These are phyloP conservation scores for Mucor sp. DNA, from an alignment of 371 early-diverging fungal species.

Conservation along the genomic window DNA sequence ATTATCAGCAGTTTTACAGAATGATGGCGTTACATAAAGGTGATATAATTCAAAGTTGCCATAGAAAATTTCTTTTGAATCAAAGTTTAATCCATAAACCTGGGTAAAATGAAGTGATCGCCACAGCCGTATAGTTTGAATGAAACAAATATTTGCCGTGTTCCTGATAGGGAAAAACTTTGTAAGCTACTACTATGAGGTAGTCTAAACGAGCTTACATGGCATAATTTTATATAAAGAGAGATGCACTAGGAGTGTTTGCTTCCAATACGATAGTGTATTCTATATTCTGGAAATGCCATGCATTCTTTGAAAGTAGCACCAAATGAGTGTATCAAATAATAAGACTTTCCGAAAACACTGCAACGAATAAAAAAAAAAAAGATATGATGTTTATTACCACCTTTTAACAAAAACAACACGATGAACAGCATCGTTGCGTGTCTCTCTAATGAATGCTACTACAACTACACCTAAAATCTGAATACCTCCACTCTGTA, in stretches of 20 bases:
- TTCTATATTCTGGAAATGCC: not conserved
- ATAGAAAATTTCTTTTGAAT: not conserved
- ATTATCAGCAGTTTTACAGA: no score
- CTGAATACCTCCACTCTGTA: slow-evolving; percentile 65
- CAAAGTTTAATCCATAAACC: not conserved
- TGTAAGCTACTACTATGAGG: not conserved
- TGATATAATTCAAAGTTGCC: not conserved
- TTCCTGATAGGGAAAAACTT: not conserved
- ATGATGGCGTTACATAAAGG: not conserved
- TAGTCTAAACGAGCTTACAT: no score
- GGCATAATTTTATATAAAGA: no score
- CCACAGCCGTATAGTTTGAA: not conserved
- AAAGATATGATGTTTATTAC: not conserved
- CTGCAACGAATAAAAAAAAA: not conserved
- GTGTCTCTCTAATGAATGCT: not conserved
- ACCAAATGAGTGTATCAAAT: not conserved
- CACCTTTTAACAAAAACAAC: not conserved
- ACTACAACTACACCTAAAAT: slow-evolving; percentile 31
- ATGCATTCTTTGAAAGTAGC: not conserved
- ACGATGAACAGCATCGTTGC: not conserved
- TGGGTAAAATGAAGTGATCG: not conserved
- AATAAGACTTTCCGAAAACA: not conserved
- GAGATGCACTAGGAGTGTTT: no score
- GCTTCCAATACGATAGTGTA: not conserved
- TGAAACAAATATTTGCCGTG: not conserved